These are phyloP conservation scores for Tetrapyrgos nigripes DNA, from an alignment of 1,284 basidiomycete species.

Conservation along the genomic window DNA sequence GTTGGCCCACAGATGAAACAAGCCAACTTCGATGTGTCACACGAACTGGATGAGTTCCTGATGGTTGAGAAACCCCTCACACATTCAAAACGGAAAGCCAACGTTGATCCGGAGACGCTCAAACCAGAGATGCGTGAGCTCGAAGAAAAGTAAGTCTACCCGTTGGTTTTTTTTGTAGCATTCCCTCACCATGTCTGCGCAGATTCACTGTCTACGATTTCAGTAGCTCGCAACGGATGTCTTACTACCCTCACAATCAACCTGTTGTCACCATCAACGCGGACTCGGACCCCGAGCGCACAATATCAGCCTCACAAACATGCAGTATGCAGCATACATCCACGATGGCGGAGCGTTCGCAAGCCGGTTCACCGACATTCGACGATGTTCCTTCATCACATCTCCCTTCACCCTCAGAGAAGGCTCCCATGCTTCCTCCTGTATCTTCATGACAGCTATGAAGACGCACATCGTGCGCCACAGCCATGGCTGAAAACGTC, in stretches of 20 bases:
- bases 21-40: conserved; percentile 96
- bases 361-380: conserved; percentile 58
- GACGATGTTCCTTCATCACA: background rate
- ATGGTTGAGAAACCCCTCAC: conserved; percentile 97
- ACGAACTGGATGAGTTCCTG: conserved; percentile 95
- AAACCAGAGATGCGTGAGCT: conserved; percentile 91
- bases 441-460: background rate
- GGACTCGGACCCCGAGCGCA: conserved; percentile 42
- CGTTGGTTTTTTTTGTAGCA: background rate
- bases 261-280: conserved; percentile 58
- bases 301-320: conserved; percentile 27
- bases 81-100: conserved; percentile 88
- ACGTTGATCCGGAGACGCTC: conserved; percentile 85
- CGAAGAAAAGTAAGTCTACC: conserved; percentile 84
- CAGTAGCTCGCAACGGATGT: conserved; percentile 63
- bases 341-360: conserved; percentile 57
- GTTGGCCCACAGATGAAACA: conserved; percentile 74
- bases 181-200: background rate
- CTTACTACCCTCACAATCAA: conserved; percentile 84
- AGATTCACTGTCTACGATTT: conserved; percentile 86
- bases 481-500: background rate
- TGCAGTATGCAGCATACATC: conserved; percentile 27
- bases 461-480: background rate
- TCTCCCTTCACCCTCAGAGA: background rate
- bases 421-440: background rate